Evolutionary conservation across 352 stramenopile genomes (phyloP).

Genomic region (Phytophthora nicotianae): DNA sequence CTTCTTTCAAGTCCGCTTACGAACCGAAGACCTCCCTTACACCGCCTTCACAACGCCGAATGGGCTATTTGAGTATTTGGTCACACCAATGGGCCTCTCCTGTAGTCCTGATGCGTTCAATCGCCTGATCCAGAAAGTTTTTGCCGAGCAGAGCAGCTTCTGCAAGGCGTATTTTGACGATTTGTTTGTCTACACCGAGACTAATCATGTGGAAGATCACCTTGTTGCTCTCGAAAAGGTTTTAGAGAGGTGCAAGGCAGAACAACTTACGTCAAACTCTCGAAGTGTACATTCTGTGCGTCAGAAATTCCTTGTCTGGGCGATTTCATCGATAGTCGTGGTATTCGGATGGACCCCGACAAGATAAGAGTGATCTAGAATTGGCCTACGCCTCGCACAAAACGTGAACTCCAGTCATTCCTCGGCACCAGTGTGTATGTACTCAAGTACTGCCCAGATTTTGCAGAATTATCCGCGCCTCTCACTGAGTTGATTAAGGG

Average conservation of each 20-base stretch:
- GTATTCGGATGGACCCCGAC: slow-evolving; percentile 14
- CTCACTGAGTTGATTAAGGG: neutral
- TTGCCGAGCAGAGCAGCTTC: neutral
- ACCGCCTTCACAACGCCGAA: slow-evolving; percentile 10
- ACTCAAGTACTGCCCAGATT: slow-evolving; percentile 8
- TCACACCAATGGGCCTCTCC: slow-evolving; percentile 10
- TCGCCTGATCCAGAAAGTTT: neutral
- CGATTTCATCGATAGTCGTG: slow-evolving; percentile 13
- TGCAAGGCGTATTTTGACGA: slow-evolving; percentile 9
- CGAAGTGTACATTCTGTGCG: slow-evolving; percentile 16
- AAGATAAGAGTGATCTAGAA: slow-evolving; percentile 1
- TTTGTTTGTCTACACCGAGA: slow-evolving; percentile 2
- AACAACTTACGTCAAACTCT: slow-evolving; percentile 12
- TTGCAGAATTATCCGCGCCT: neutral
- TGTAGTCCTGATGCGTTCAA: slow-evolving; percentile 14
- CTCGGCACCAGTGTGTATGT: slow-evolving; percentile 15
- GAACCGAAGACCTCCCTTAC: slow-evolving; percentile 3
- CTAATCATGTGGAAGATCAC: slow-evolving; percentile 1
- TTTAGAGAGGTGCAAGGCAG: neutral
- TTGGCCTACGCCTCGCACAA: neutral
- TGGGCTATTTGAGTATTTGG: slow-evolving; percentile 10
- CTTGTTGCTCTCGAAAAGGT: slow-evolving; percentile 2
- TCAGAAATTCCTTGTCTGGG: slow-evolving; percentile 5
- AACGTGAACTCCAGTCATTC: slow-evolving; percentile 7
- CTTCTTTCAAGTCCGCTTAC: neutral